These are phyloP conservation scores for Dactylorhiza incarnata DNA, from an alignment of 106 monocot genomes.

Conservation along the genomic window DNA sequence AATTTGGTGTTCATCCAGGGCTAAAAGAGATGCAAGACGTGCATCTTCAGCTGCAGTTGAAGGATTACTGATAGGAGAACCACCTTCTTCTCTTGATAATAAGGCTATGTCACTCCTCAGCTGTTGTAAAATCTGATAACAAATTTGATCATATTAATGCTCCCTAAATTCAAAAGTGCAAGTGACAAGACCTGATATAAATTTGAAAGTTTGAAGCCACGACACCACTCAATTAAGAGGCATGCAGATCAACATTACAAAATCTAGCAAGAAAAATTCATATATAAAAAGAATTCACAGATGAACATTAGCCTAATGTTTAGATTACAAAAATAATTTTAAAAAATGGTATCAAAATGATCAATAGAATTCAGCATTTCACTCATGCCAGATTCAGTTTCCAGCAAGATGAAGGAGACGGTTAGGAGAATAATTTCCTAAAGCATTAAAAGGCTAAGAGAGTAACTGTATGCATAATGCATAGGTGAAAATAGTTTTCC, in stretches of 20 bases:
- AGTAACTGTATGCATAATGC: neutral
- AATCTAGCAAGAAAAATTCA: too few relatives aligned
- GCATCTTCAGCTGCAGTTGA: constrained; percentile 99
- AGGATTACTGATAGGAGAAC: constrained; percentile 88
- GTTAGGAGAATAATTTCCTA: neutral
- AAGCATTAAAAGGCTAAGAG: neutral
- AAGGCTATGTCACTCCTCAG: constrained; percentile 79
- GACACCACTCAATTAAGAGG: neutral
- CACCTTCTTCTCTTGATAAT: constrained; percentile 89
- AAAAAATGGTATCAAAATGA: too few relatives aligned
- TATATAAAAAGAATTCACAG: neutral
- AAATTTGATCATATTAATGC: neutral
- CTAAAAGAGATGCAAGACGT: constrained; percentile 89
- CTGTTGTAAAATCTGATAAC: constrained; percentile 84
- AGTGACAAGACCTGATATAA: neutral
- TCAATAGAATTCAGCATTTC: neutral
- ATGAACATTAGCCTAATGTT: neutral
- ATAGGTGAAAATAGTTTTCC: neutral
- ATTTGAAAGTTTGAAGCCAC: neutral
- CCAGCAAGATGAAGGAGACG: neutral
- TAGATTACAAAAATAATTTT: neutral
- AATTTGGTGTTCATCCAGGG: constrained; percentile 78
- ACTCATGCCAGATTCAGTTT: neutral
- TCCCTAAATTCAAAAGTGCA: neutral
- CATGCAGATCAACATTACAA: neutral